These are phyloP conservation scores for Citrus maxima DNA, from an alignment of 345 rosid genomes.

Conservation along the genomic window DNA sequence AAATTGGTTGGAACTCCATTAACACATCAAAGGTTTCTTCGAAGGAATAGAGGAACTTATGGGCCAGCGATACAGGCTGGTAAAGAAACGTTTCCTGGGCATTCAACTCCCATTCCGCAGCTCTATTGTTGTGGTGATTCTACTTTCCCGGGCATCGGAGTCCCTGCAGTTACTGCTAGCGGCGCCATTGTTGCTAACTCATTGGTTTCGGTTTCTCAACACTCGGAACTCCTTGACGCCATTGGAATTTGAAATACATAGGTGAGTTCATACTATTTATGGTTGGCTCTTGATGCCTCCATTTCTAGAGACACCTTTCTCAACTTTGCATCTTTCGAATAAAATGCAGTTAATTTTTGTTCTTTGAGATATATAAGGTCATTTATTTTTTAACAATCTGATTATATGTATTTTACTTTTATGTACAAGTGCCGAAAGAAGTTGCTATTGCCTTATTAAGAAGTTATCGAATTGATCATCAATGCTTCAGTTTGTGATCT, in stretches of 20 bases:
- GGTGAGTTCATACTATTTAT: constrained; percentile 9
- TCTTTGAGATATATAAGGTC: no score
- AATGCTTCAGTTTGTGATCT: no score
- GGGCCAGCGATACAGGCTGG: constrained; percentile 91
- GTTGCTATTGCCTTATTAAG: no score
- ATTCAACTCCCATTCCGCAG: constrained; percentile 73
- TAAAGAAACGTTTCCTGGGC: constrained; percentile 74
- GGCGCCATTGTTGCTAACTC: constrained; percentile 95
- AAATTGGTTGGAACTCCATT: constrained; percentile 85
- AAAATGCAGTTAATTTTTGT: no score
- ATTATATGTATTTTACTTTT: no score
- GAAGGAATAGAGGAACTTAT: constrained; percentile 80
- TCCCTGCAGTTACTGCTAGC: constrained; percentile 93
- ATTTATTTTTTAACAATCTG: no score
- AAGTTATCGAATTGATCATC: no score
- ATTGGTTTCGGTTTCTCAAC: constrained; percentile 67
- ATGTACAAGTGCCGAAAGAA: no score
- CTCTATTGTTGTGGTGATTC: constrained; percentile 90
- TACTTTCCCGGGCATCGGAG: constrained; percentile 89
- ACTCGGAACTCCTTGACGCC: constrained; percentile 85
- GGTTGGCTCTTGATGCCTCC: not conserved
- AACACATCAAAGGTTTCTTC: constrained; percentile 75
- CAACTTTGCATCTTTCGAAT: no score
- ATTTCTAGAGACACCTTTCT: not conserved
- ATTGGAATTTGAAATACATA: constrained; percentile 48